Percentiles rank a stretch among this genome's conserved stretches.
phyloP scores from a whole-genome alignment of 1,284 basidiomycete genomes.

The Sphagnurus paluster region DNA sequence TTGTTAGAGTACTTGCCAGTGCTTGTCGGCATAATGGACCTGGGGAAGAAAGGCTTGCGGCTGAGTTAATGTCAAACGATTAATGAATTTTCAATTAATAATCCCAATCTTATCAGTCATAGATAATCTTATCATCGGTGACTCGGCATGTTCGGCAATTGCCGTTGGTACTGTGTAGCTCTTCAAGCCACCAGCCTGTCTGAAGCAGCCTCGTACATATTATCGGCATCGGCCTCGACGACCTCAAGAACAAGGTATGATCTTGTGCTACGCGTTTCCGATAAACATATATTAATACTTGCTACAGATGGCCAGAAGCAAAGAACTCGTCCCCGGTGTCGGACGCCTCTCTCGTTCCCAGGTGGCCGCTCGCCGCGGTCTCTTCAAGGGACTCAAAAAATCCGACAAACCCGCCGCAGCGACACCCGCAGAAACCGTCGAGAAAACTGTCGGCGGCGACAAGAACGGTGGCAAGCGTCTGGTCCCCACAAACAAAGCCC shows the following conservation, averaged over 20 bases:
- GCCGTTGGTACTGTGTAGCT: slow-evolving; percentile 43
- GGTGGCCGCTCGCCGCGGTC: slow-evolving; percentile 79
- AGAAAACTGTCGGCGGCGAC: slow-evolving; percentile 85
- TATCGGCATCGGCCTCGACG: slow-evolving; percentile 46
- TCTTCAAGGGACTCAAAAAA: slow-evolving; percentile 82
- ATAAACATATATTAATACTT: slow-evolving; percentile 18
- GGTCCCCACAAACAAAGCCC: slow-evolving; percentile 84
- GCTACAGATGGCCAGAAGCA: slow-evolving; percentile 88
- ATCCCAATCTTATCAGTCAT: not conserved
- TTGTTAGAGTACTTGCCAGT: not conserved
- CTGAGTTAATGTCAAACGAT: not conserved
- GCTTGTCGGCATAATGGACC: slow-evolving; percentile 12
- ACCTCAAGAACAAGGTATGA: slow-evolving; percentile 50
- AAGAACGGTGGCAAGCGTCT: slow-evolving; percentile 92
- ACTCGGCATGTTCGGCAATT: slow-evolving; percentile 26
- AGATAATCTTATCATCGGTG: slow-evolving; percentile 29
- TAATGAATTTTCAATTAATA: no score
- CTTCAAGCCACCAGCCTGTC: slow-evolving; percentile 38
- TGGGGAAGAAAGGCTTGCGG: no score
- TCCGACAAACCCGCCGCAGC: slow-evolving; percentile 64
- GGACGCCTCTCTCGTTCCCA: slow-evolving; percentile 84
- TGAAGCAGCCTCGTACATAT: slow-evolving; percentile 31
- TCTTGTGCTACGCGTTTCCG: slow-evolving; percentile 10
- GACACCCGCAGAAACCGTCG: slow-evolving; percentile 63
- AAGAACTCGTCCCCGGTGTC: slow-evolving; percentile 82